Conservation (phyloP, 768 basidiomycete species). For the Boletus insuetus region DNA sequence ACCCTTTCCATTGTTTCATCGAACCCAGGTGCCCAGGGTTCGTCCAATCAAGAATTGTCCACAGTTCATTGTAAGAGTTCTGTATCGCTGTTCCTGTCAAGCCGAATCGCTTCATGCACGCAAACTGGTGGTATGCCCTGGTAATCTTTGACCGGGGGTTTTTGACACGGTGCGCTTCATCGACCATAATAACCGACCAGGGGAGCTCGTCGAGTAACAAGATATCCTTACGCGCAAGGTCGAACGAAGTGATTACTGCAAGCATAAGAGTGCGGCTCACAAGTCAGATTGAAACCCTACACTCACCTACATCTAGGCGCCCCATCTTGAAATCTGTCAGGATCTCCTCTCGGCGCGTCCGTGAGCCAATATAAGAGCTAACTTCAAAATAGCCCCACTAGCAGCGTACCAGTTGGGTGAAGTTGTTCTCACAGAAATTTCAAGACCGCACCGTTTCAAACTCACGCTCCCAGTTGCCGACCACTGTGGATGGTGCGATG, state of each 20-base stretch:
- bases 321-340: constrained; percentile 77
- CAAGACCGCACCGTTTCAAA: constrained; percentile 61
- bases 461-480: constrained; percentile 88
- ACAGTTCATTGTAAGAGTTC: constrained; percentile 87
- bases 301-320: constrained; percentile 78
- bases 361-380: constrained; percentile 60
- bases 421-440: background rate
- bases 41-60: constrained; percentile 93
- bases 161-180: constrained; percentile 91
- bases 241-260: constrained; percentile 80
- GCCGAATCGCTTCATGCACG: constrained; percentile 71
- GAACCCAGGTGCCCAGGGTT: constrained; percentile 78
- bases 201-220: constrained; percentile 63
- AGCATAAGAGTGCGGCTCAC: background rate
- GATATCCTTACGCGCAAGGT: constrained; percentile 70
- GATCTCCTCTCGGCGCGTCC: constrained; percentile 51
- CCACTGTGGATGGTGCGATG: constrained; percentile 81
- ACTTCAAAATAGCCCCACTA: constrained; percentile 97
- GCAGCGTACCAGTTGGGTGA: background rate
- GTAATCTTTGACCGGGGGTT: constrained; percentile 68
- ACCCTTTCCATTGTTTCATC: constrained; percentile 70
- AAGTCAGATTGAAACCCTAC: background rate
- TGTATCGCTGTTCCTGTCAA: constrained; percentile 85
- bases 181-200: constrained; percentile 75
- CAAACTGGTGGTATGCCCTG: constrained; percentile 66